A percentile compares a stretch with the other conserved stretches of the same genome.
Evolutionary conservation across 306 rosid species (phyloP).

Genomic region (Neltuma alba): DNA sequence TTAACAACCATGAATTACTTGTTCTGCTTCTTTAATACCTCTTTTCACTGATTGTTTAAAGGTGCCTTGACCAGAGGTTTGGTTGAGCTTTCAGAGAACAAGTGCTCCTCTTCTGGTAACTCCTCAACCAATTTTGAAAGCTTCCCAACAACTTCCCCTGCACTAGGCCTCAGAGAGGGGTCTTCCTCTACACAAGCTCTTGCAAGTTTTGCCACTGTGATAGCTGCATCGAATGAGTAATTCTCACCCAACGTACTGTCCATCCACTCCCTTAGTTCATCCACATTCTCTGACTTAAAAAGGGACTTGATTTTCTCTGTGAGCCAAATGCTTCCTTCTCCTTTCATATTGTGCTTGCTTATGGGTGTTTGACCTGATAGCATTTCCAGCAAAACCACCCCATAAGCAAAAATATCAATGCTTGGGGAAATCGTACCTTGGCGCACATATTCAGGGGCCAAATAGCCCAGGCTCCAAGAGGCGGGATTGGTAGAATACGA

Average conservation of each 20-base stretch:
- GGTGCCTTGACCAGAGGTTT: slow-evolving; percentile 58
- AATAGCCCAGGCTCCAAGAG: slow-evolving; percentile 49
- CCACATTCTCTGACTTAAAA: slow-evolving; percentile 53
- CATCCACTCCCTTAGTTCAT: slow-evolving; percentile 65
- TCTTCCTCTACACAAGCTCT: slow-evolving; percentile 61
- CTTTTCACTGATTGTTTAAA: not conserved
- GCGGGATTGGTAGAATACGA: slow-evolving; percentile 43
- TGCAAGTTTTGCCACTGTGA: slow-evolving; percentile 53
- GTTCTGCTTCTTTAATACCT: not conserved
- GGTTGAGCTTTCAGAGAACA: slow-evolving; percentile 67
- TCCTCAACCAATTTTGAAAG: slow-evolving; percentile 62
- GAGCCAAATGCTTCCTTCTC: slow-evolving; percentile 41
- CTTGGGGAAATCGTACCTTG: slow-evolving; percentile 56
- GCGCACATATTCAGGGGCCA: slow-evolving; percentile 62
- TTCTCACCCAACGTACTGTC: slow-evolving; percentile 61
- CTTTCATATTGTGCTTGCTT: slow-evolving; percentile 40
- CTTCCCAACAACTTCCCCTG: slow-evolving; percentile 56
- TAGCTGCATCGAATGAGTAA: slow-evolving; percentile 55
- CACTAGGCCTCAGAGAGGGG: slow-evolving; percentile 51
- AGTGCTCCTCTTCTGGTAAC: slow-evolving; percentile 52
- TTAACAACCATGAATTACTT: not conserved
- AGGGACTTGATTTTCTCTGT: slow-evolving; percentile 53
- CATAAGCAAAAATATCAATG: slow-evolving; percentile 59
- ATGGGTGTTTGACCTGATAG: slow-evolving; percentile 53
- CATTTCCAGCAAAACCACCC: slow-evolving; percentile 61